Percentiles rank a stretch among this genome's conserved stretches.
phyloP scores from a whole-genome alignment of 2,329 filamentous ascomycete genomes.

The Bisporella sp. region DNA sequence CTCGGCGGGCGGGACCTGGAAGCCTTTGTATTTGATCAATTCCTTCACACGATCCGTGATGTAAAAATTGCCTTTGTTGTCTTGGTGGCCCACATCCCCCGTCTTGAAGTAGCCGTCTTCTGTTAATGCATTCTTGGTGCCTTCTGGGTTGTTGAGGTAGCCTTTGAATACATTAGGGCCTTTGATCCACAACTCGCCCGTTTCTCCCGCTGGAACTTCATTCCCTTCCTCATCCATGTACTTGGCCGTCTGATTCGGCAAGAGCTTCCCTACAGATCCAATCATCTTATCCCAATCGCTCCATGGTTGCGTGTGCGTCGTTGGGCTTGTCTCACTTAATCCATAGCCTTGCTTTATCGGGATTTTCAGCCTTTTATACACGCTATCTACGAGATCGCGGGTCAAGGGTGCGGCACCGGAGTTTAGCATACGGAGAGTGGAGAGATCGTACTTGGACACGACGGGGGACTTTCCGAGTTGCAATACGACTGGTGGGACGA shows the following conservation, averaged over 20 bases:
- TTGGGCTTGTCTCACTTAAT: conserved; percentile 78
- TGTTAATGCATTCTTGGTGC: conserved; percentile 65
- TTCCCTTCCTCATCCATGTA: conserved; percentile 62
- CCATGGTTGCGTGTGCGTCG: conserved; percentile 66
- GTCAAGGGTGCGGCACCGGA: conserved; percentile 83
- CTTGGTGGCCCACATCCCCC: conserved; percentile 76
- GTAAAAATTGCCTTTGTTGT: conserved; percentile 73
- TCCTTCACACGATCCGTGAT: conserved; percentile 61
- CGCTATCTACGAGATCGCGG: conserved; percentile 67
- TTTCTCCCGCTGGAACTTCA: conserved; percentile 55
- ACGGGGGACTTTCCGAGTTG: conserved; percentile 72
- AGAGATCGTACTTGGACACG: conserved; percentile 75
- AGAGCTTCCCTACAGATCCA: conserved; percentile 69
- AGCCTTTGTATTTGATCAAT: conserved; percentile 40
- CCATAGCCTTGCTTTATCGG: conserved; percentile 92
- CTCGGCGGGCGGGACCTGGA: conserved; percentile 62
- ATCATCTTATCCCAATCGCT: conserved; percentile 70
- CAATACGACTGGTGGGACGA: conserved; percentile 80
- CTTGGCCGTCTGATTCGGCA: conserved; percentile 75
- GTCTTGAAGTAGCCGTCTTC: conserved; percentile 83
- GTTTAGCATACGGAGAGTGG: conserved; percentile 74
- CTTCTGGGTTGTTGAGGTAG: conserved; percentile 67
- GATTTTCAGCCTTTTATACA: conserved; percentile 67
- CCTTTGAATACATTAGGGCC: conserved; percentile 77
- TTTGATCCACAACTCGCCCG: conserved; percentile 69